A percentile compares a stretch with the other conserved stretches of the same genome.
phyloP scores from a whole-genome alignment of 2,329 filamentous ascomycete species.

The Colletotrichum truncatum region DNA sequence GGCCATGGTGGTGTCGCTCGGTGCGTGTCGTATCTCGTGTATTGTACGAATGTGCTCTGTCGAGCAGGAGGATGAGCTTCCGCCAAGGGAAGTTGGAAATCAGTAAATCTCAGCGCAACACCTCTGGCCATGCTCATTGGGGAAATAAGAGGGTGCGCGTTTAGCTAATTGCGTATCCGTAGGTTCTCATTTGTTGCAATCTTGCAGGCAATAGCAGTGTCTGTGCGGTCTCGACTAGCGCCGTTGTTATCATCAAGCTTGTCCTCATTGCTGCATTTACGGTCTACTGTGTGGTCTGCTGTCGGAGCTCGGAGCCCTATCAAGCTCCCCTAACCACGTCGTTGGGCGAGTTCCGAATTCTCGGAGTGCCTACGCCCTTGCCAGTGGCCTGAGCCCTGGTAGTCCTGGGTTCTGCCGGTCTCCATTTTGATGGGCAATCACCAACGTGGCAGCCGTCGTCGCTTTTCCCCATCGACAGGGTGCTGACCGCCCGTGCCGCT shows the following conservation, averaged over 20 bases:
- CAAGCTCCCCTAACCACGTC: not conserved
- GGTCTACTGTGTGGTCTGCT: not conserved
- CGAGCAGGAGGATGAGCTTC: too few species aligned
- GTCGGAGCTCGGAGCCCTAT: not conserved
- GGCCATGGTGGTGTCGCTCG: not conserved
- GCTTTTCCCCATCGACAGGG: not conserved
- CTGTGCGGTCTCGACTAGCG: not conserved
- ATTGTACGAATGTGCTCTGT: not conserved
- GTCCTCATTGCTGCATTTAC: slow-evolving; percentile 22
- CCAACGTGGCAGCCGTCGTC: slow-evolving; percentile 22
- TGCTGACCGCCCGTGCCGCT: not conserved
- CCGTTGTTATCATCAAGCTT: not conserved
- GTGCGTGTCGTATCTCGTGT: not conserved
- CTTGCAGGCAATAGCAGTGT: not conserved
- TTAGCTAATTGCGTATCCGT: not conserved
- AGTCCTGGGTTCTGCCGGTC: not conserved
- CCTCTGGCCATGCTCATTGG: not conserved
- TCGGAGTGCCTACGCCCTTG: slow-evolving; percentile 7
- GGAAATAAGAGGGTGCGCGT: not conserved
- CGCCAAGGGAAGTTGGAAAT: too few species aligned
- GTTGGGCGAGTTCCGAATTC: slow-evolving; percentile 8
- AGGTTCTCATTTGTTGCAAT: not conserved
- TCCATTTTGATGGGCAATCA: slow-evolving; percentile 21
- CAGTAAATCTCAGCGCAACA: too few species aligned
- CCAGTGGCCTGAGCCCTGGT: slow-evolving; percentile 1